These are phyloP conservation scores for Erucastrum elatum DNA, from an alignment of 345 rosid genomes.

Conservation along the genomic window DNA sequence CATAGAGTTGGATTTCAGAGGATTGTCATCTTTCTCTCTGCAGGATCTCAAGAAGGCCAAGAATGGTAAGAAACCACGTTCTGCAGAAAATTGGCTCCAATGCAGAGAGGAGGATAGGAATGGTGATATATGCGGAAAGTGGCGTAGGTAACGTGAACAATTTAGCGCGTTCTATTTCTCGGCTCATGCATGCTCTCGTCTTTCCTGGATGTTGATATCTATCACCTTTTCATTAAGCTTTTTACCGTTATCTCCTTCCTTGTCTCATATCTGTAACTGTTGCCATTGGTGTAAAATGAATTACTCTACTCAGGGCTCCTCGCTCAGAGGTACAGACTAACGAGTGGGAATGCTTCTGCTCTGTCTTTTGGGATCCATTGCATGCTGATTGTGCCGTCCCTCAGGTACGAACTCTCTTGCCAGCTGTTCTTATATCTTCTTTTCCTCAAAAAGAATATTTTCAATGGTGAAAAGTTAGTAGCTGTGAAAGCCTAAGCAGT, in stretches of 20 bases:
- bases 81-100: slow-evolving; percentile 88
- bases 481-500: slow-evolving; percentile 18
- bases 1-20: slow-evolving; percentile 11
- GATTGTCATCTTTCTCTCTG: slow-evolving; percentile 25
- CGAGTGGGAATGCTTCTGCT: slow-evolving; percentile 91
- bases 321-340: slow-evolving; percentile 83
- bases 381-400: slow-evolving; percentile 90
- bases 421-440: not conserved
- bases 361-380: slow-evolving; percentile 78
- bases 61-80: slow-evolving; percentile 38
- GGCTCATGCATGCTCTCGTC: slow-evolving; percentile 11
- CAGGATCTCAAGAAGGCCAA: slow-evolving; percentile 47
- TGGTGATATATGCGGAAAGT: slow-evolving; percentile 83
- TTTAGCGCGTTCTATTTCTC: slow-evolving; percentile 15
- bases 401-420: slow-evolving; percentile 56
- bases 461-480: slow-evolving; percentile 4
- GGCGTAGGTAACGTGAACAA: slow-evolving; percentile 77
- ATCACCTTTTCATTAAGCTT: slow-evolving; percentile 9
- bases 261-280: slow-evolving; percentile 12
- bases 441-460: not conserved
- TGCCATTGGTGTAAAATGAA: not conserved
- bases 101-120: slow-evolving; percentile 57
- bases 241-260: not conserved
- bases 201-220: slow-evolving; percentile 11
- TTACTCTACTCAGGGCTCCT: slow-evolving; percentile 69